Conservation (phyloP, 164 flowering plant species). For the Platanus orientalis region DNA sequence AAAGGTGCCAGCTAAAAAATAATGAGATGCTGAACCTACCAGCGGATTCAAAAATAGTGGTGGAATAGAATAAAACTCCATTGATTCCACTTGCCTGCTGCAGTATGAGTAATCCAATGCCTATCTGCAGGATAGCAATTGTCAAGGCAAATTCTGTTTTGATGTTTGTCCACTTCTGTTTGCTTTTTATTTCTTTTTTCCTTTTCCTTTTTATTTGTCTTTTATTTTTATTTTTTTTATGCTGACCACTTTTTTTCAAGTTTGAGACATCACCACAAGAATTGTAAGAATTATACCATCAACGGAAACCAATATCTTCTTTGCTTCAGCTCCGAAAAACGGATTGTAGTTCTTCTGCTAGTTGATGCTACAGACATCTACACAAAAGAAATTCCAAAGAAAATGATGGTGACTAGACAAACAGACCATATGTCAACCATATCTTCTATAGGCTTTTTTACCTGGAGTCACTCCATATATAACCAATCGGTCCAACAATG, state of each 20-base stretch:
- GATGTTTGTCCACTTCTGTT: too few species aligned
- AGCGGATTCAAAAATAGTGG: conserved; percentile 69
- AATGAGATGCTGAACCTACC: conserved; percentile 37
- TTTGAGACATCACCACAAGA: not conserved
- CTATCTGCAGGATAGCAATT: conserved; percentile 49
- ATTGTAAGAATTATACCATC: conserved; percentile 41
- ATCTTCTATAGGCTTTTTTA: not conserved
- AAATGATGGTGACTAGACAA: not conserved
- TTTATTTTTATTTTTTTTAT: too few species aligned
- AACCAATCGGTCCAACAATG: too few species aligned
- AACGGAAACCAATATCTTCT: conserved; percentile 85
- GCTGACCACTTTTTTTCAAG: too few species aligned
- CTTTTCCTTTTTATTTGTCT: too few species aligned
- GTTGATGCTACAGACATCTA: conserved; percentile 74
- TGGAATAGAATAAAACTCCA: conserved; percentile 86
- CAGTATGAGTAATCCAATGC: conserved; percentile 74
- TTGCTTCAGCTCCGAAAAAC: conserved; percentile 65
- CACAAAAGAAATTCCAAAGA: conserved; percentile 11
- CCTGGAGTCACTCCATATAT: not conserved
- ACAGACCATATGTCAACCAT: not conserved
- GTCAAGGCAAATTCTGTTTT: too few species aligned
- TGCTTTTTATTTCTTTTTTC: too few species aligned
- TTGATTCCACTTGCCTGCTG: conserved; percentile 89
- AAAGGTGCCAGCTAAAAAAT: too few species aligned
- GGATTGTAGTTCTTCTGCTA: conserved; percentile 47